These are phyloP conservation scores for Blastomyces percursus DNA, from an alignment of 2,329 filamentous ascomycete species.

Conservation along the genomic window DNA sequence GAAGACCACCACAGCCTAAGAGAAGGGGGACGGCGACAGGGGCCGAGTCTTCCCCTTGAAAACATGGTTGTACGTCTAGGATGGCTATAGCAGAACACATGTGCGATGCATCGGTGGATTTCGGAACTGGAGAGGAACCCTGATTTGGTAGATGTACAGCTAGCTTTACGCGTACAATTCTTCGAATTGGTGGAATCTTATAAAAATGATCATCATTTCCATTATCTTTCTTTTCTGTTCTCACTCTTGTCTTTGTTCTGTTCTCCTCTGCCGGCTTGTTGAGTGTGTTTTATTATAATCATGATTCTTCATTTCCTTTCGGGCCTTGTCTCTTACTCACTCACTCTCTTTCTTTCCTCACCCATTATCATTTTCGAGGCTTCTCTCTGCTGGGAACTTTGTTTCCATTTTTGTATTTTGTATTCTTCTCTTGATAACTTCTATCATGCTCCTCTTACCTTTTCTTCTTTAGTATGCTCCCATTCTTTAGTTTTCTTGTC, in stretches of 20 bases:
- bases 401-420: not conserved
- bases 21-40: slow-evolving; percentile 4
- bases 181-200: not conserved
- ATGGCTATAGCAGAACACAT: not conserved
- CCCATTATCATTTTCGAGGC: not conserved
- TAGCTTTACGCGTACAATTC: not conserved
- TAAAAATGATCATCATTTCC: not conserved
- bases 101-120: no score
- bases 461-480: not conserved
- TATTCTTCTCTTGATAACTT: not conserved
- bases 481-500: not conserved
- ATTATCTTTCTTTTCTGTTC: not conserved
- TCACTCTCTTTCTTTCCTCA: not conserved
- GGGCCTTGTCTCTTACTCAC: not conserved
- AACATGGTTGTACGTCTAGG: not conserved
- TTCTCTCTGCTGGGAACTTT: not conserved
- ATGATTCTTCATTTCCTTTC: not conserved
- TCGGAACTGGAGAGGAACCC: not conserved
- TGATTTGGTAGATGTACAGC: not conserved
- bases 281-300: not conserved
- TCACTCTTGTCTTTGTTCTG: not conserved
- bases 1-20: slow-evolving; percentile 11
- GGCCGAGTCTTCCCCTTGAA: not conserved
- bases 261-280: no score
- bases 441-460: not conserved